phyloP scores from a whole-genome alignment of 2,329 filamentous ascomycete species.

The Rutstroemia sp. region DNA sequence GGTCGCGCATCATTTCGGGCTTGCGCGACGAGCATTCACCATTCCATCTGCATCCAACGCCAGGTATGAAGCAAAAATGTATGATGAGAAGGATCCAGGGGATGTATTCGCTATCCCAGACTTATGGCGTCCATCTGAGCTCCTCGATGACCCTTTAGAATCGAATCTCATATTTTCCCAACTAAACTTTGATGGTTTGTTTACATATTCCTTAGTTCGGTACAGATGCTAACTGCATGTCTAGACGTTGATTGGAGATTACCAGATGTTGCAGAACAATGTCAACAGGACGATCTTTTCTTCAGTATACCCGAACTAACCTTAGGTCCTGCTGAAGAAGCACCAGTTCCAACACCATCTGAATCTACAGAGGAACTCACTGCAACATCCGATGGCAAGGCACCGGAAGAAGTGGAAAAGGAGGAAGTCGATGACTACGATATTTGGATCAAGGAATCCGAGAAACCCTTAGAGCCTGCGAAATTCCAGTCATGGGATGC shows the following conservation, averaged over 20 bases:
- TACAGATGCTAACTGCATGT: not conserved
- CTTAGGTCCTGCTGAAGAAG: constrained; percentile 13
- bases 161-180: constrained; percentile 26
- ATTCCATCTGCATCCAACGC: too few species aligned
- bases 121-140: constrained; percentile 49
- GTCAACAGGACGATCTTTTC: constrained; percentile 19
- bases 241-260: constrained; percentile 24
- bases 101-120: constrained; percentile 58
- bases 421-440: constrained; percentile 27
- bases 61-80: constrained; percentile 20
- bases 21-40: too few species aligned
- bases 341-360: not conserved
- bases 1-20: too few species aligned
- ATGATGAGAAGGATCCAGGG: constrained; percentile 31
- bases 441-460: constrained; percentile 41
- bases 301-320: constrained; percentile 26
- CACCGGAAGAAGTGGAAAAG: constrained; percentile 16
- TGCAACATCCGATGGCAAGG: constrained; percentile 2
- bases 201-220: too few species aligned
- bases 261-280: constrained; percentile 17
- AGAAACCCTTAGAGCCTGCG: constrained; percentile 21
- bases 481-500: constrained; percentile 62
- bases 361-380: constrained; percentile 7
- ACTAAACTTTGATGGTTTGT: constrained; percentile 25
- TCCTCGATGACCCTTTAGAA: constrained; percentile 32